These are phyloP conservation scores for Breviolum minutum DNA, from an alignment of 73 alveolate species.

Conservation along the genomic window DNA sequence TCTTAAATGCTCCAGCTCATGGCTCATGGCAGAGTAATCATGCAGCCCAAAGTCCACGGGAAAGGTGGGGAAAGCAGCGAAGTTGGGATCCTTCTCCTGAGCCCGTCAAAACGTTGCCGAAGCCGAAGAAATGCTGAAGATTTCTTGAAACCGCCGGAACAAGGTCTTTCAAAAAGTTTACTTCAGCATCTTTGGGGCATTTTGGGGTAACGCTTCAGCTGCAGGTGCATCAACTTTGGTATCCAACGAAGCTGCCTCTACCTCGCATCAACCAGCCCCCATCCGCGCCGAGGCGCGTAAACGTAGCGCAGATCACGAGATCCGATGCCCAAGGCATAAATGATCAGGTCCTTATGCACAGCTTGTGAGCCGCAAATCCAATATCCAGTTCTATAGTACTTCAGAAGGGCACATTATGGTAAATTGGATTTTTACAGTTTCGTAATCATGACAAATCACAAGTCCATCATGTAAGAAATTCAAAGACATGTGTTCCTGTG, in stretches of 20 bases:
- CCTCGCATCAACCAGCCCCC: neutral
- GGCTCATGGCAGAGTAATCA: neutral
- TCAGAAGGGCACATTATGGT: too few relatives aligned
- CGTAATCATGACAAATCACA: too few relatives aligned
- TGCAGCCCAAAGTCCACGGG: slow-evolving; percentile 61
- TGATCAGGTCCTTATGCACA: slow-evolving; percentile 22
- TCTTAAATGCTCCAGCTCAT: neutral
- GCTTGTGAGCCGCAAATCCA: too few relatives aligned
- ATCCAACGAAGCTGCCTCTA: too few relatives aligned
- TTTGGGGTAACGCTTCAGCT: neutral
- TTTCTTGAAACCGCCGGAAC: neutral
- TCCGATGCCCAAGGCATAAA: slow-evolving; percentile 89
- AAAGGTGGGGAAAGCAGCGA: slow-evolving; percentile 84
- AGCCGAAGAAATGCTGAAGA: neutral
- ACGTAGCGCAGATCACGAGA: slow-evolving; percentile 71
- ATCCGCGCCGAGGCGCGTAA: slow-evolving; percentile 1
- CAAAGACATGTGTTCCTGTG: too few relatives aligned
- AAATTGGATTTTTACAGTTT: too few relatives aligned
- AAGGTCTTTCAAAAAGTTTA: neutral
- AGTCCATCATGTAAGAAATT: too few relatives aligned
- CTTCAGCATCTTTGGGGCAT: neutral
- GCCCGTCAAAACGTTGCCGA: neutral
- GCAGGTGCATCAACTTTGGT: too few relatives aligned
- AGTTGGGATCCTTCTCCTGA: slow-evolving; percentile 87
- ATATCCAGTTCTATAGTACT: too few relatives aligned